Evolutionary conservation across 1,284 basidiomycete genomes (phyloP).

Genomic region (Anthracocystis setariae): DNA sequence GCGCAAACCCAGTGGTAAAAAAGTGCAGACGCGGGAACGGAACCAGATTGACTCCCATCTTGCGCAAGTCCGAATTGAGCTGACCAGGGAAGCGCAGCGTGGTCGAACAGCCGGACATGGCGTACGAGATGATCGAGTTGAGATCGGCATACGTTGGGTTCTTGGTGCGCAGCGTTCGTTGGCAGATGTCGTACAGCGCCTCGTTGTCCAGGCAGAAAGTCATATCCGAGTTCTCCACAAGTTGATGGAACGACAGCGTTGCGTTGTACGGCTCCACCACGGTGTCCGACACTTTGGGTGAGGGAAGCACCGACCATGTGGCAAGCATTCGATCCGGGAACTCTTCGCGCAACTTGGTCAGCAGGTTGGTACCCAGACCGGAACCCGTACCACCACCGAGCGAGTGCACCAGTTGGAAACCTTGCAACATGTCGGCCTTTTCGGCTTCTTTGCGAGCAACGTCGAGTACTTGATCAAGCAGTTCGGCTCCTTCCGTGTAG

Average conservation of each 20-base stretch:
- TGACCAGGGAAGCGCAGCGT: conserved; percentile 95
- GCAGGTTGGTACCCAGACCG: conserved; percentile 60
- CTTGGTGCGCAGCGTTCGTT: conserved; percentile 78
- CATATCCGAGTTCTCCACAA: conserved; percentile 87
- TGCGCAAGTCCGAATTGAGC: conserved; percentile 91
- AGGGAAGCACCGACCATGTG: conserved; percentile 90
- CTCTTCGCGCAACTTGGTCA: conserved; percentile 68
- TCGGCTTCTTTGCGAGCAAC: conserved; percentile 72
- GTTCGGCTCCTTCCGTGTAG: conserved; percentile 76
- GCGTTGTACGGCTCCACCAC: conserved; percentile 96
- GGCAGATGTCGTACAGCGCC: conserved; percentile 87
- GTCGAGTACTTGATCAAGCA: conserved; percentile 83
- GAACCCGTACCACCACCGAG: conserved; percentile 81
- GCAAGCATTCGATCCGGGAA: conserved; percentile 82
- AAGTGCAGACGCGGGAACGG: conserved; percentile 69
- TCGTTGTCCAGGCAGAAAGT: conserved; percentile 94
- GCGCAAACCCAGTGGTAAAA: conserved; percentile 67
- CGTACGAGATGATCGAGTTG: conserved; percentile 84
- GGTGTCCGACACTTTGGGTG: conserved; percentile 93
- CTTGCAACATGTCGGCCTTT: conserved; percentile 85
- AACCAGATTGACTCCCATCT: conserved; percentile 86
- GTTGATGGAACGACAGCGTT: conserved; percentile 86
- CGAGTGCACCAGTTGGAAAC: conserved; percentile 91
- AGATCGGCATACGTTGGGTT: conserved; percentile 63
- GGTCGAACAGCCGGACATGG: conserved; percentile 98